Conservation (phyloP, 208 protist genomes). For the Herpetomonas samuelpessoai region DNA sequence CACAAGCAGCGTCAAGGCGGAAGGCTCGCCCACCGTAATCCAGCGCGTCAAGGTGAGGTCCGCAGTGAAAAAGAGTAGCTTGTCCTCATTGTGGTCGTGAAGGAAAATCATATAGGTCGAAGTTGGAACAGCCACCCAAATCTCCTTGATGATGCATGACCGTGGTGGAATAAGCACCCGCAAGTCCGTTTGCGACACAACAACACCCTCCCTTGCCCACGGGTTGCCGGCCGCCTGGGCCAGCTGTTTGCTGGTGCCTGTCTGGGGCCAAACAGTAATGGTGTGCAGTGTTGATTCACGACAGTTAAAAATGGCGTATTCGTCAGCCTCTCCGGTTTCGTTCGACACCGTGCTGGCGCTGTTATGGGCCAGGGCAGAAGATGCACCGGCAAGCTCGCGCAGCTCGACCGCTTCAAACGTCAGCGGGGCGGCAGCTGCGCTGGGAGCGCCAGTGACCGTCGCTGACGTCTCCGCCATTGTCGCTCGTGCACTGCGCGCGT, state of each 20-base stretch:
- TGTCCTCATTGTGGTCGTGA: slow-evolving; percentile 34
- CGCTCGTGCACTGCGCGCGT: not conserved
- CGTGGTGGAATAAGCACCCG: slow-evolving; percentile 21
- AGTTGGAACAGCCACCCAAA: slow-evolving; percentile 25
- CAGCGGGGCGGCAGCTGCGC: not conserved
- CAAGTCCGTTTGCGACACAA: slow-evolving; percentile 12
- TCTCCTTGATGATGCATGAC: slow-evolving; percentile 19
- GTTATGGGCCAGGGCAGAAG: slow-evolving; percentile 23
- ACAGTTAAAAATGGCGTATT: slow-evolving; percentile 44
- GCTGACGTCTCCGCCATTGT: too few species aligned
- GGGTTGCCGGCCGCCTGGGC: not conserved
- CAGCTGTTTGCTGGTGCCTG: not conserved
- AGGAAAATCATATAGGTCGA: slow-evolving; percentile 39
- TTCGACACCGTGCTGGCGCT: slow-evolving; percentile 30
- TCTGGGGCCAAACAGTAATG: slow-evolving; percentile 11
- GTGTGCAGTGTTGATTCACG: slow-evolving; percentile 25
- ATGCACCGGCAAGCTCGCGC: slow-evolving; percentile 9
- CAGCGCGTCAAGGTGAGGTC: slow-evolving; percentile 49
- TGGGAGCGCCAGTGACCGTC: not conserved
- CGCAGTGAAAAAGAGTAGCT: slow-evolving; percentile 44
- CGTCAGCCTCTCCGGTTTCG: slow-evolving; percentile 17
- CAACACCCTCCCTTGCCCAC: not conserved
- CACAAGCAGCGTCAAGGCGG: slow-evolving; percentile 29
- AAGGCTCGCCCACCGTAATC: slow-evolving; percentile 42
- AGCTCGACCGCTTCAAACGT: slow-evolving; percentile 16